Base-by-base conservation (phyloP, 441 rosid species). In the Corymbia citriodora region DNA sequence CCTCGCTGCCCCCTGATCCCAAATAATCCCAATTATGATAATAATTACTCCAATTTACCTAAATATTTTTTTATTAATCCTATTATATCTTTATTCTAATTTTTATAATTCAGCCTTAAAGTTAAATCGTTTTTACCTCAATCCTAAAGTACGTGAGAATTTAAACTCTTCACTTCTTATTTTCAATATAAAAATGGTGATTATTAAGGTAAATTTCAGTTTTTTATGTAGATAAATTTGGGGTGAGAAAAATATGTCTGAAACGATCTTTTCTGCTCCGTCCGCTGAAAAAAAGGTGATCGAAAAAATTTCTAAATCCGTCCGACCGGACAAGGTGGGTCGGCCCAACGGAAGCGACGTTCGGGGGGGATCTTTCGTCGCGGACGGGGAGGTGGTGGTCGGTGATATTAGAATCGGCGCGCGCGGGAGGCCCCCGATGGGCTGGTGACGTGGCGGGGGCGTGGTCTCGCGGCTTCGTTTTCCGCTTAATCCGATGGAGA, bases 351-450 rank as follows among this genome's bases (percentile, higher is more conserved):
- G 61, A 54, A 23, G 87, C 59, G 88, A 89, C 88, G 83, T 55
- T 81, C 17, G 14, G 36, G 88, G 90, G 90, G 72, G 55, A 40
- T 40, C 45, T 36, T 82, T 83, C 88, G 91, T 74, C 87, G 72
- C 87, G 93, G 33, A 29, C 7, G 18, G 18, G 5, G 11, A 25
- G 70, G 70, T 18, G 18, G 40, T 79, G 85, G 85, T 93, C 92
- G 95, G 94, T 91, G 93, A 79, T 92, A 88, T 87, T 89, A 57
- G 50, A 87, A 89, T 72, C 40, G 25, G 88, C 59, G 9, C 25
- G 90, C 92, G 92, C 92, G 95, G 45, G 45, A 40, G 45, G 45
- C 45, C 45, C 40, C 45, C 45, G 45, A 40, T 40, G 6, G 45
- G 45, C 45, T 40, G 45, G 45, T 93, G 93, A 92, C 88, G n/a